These are phyloP conservation scores for Fusarium robinianum DNA, from an alignment of 2,329 filamentous ascomycete species.

Conservation along the genomic window DNA sequence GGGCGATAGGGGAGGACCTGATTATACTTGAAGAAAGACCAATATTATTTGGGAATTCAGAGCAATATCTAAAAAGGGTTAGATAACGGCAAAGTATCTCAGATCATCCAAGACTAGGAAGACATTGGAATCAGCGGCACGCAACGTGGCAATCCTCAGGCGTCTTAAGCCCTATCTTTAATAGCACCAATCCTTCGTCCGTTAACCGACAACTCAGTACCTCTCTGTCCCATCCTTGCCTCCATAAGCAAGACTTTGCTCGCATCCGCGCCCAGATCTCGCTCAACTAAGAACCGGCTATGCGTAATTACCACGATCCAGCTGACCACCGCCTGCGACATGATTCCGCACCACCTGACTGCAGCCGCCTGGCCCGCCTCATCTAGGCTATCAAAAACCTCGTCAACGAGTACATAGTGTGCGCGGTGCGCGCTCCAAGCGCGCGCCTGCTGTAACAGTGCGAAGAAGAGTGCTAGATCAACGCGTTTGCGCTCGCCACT, in stretches of 20 bases:
- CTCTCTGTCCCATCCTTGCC: conserved; percentile 21
- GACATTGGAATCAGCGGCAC: too few species aligned
- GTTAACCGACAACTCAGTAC: conserved; percentile 18
- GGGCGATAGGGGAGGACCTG: too few species aligned
- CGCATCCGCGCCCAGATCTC: conserved; percentile 13
- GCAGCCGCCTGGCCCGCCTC: conserved; percentile 23
- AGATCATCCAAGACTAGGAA: too few species aligned
- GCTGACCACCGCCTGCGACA: conserved; percentile 13
- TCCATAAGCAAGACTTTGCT: conserved; percentile 12
- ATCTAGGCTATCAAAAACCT: conserved; percentile 30
- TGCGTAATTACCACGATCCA: conserved; percentile 31
- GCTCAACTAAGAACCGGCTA: conserved; percentile 22
- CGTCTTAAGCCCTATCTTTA: background rate
- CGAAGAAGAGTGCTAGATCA: conserved; percentile 30
- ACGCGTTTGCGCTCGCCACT: conserved; percentile 29
- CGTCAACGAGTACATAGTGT: conserved; percentile 29
- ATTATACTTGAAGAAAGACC: too few species aligned
- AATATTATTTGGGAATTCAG: too few species aligned
- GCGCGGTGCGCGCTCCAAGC: conserved; percentile 25
- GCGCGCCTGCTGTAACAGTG: conserved; percentile 20
- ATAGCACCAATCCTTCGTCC: conserved; percentile 20
- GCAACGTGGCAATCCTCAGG: background rate
- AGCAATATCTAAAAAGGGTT: too few species aligned
- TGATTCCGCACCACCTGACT: conserved; percentile 20
- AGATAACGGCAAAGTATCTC: too few species aligned